Percentiles rank a stretch among this genome's conserved stretches.
Evolutionary conservation across 2,329 filamentous ascomycete genomes (phyloP).

Genomic region (Fusarium tupiense): DNA sequence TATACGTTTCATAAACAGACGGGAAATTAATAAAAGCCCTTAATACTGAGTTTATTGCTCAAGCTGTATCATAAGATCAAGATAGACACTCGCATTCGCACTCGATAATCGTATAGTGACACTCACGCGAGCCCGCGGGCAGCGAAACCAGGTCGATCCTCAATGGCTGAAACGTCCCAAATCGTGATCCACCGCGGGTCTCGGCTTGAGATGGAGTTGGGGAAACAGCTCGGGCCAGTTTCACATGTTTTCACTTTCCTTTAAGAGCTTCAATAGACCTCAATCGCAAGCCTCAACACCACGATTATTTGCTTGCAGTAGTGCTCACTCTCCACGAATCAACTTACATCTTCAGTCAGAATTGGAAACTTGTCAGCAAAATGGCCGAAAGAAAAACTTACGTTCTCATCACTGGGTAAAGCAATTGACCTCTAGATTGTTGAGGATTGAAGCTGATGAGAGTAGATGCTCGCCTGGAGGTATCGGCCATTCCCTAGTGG

Average conservation of each 20-base stretch:
- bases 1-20: background rate
- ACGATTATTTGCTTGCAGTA: background rate
- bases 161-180: background rate
- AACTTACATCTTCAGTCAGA: background rate
- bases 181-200: background rate
- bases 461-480: slow-evolving; percentile 67
- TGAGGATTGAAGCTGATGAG: background rate
- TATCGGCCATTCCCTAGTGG: slow-evolving; percentile 64
- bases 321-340: background rate
- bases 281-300: background rate
- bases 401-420: slow-evolving; percentile 25
- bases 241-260: slow-evolving; percentile 1
- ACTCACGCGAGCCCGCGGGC: background rate
- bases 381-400: slow-evolving; percentile 48
- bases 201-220: background rate
- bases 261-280: background rate
- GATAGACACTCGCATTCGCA: background rate
- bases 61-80: background rate
- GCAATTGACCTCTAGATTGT: background rate
- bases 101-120: background rate
- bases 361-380: background rate
- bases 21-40: background rate
- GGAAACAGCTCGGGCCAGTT: background rate
- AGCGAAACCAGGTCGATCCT: background rate
- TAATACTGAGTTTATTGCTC: background rate